Conservation (phyloP, 2,329 filamentous ascomycete species). For the Amesomyces nigricolor region DNA sequence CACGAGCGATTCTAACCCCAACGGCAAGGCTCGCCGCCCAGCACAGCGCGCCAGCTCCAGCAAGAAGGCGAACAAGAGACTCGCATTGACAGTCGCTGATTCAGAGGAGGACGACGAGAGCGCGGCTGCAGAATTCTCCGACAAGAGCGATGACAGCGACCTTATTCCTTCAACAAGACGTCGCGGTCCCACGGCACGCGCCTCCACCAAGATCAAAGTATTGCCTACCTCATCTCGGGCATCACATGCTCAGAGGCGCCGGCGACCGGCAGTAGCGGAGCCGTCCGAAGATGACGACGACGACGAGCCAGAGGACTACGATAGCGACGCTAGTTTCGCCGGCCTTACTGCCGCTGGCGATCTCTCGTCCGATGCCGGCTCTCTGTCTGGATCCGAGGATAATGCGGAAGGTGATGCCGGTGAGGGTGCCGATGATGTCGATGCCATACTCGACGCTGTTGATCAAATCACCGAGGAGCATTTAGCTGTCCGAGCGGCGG, state of each 20-base stretch:
- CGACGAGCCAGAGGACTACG: background rate
- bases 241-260: background rate
- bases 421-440: constrained; percentile 31
- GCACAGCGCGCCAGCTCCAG: background rate
- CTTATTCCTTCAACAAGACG: background rate
- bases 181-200: background rate
- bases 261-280: background rate
- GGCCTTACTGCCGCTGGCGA: background rate
- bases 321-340: constrained; percentile 6
- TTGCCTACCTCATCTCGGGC: background rate
- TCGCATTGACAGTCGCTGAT: constrained; percentile 9
- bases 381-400: constrained; percentile 1
- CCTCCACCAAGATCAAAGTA: background rate
- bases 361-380: constrained; percentile 9
- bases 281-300: constrained; percentile 10
- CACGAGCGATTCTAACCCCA: background rate
- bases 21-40: background rate
- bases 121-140: background rate
- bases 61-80: constrained; percentile 6
- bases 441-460: too few relatives aligned
- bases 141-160: constrained; percentile 15
- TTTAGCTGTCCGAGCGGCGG: constrained; percentile 17
- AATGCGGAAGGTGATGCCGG: constrained; percentile 20
- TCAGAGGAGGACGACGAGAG: constrained; percentile 12
- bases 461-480: constrained; percentile 26